Evolutionary conservation across 208 protist species (phyloP), one percentile per base, ranked within the genome.

Genomic region (Crithidia thermophila): DNA sequence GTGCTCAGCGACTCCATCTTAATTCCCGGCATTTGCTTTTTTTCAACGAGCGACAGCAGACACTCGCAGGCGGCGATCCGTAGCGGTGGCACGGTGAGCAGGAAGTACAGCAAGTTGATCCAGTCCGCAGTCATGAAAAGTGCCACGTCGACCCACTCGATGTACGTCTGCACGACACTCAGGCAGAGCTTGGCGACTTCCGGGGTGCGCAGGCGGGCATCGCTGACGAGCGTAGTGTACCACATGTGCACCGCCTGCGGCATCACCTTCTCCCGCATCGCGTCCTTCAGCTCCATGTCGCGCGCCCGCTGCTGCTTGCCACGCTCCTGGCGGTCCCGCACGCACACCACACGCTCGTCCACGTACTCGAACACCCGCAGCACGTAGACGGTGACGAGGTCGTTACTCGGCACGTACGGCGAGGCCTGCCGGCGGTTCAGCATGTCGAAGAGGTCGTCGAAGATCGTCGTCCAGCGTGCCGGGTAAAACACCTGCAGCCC

Each of bases 291-390:
- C 53, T 81, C 72, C 88, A 91, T 94, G 61, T 91, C 78, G 7
- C 82, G 82, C 30, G 65, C 69, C 2, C 84, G 75, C 67, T 88
- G 79, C 47, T 91, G 73, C 21, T 75, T 73, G 20, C 83, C 75
- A 4, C 76, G 76, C 53, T 90, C 82, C 63, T 73, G 65, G 2
- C 77, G 83, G 30, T 76, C 77, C 2, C 80, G 81, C 57, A 87
- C 82, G n/a, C 70, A 84, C 53, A 94, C 85, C 7, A 94, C 84
- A 18, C 79, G 77, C 60, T 95, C 90, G 62, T 95, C 87, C 55
- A 95, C 77, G 66, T 84, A 90, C 69, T 95, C 85, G 63, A 95
- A 93, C n/a, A 95, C 55, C 36, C 87, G 82, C 25, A 95, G 47
- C 30, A 91, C 71, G 53, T 94, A 94, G 1, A 87, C 58, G 8